Evolutionary conservation across 805 yeast genomes (phyloP), one percentile per base, ranked within the genome.

Genomic region (Ogataea nitratoaversa): DNA sequence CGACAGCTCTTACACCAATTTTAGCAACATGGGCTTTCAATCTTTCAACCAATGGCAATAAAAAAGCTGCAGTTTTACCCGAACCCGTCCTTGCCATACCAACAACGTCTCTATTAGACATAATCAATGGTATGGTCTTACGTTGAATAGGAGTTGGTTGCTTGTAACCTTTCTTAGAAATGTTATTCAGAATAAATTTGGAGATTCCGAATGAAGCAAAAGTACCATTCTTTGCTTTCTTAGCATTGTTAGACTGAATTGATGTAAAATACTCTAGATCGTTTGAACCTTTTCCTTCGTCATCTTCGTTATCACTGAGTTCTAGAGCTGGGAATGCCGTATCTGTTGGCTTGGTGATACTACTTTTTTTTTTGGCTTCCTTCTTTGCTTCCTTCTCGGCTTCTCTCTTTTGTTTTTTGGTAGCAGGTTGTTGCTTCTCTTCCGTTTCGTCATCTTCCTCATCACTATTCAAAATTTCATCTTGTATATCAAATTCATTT

Each of bases 1-100:
- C 81, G 27, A 93, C 71, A 0, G 96, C 96, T 50, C 99, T 74
- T 2, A 82, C 82, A 47, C 99, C 99, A 32, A 85, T 83, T 57
- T 79, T 84, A 23, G 95, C 89, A 32, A 85, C 78, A 59, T 91
- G 97, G 2, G 79, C 63, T 60, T 86, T 87, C 51, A 91, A 71
- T 57, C 77, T 82, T 53, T 93, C 97, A 48, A 93, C 72, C 69
- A 93, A 72, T 3, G 99, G 99, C 40, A 93, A 66, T 17, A 87
- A 76, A 60, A 93, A 93, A 1, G 99, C 98, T 8, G 99, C 99
- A 0, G 99, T 93, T 60, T 93, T 93, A 72, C 99, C 99, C 19
- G 96, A 86, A 55, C 99, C 99, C 0, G 99, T 93, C 57, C 99
- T 76, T 13, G 99, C 99, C 99, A 93, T 93, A 59, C 97, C 99